A percentile compares a stretch with the other conserved stretches of the same genome.
Conservation (phyloP, 306 rosid species). For the Potentilla sterilis region DNA sequence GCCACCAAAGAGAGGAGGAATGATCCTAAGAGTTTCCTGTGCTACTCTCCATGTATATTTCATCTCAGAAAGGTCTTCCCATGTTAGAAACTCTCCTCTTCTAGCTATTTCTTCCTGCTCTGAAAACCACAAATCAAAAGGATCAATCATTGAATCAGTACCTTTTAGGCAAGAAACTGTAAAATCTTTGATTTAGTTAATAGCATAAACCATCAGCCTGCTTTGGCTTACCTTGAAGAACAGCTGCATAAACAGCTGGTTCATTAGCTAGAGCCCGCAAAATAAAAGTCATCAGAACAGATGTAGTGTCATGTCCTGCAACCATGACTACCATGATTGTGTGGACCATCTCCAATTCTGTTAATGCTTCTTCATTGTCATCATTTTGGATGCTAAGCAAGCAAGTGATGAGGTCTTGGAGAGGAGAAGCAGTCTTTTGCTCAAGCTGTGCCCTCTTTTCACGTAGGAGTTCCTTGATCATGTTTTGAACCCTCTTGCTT, state of each 20-base stretch:
- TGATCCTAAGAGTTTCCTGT: conserved; percentile 58
- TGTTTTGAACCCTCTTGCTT: conserved; percentile 46
- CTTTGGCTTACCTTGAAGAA: conserved; percentile 60
- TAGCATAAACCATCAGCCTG: neutral
- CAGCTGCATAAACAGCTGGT: conserved; percentile 46
- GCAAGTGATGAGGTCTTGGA: conserved; percentile 59
- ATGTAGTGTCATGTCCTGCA: conserved; percentile 71
- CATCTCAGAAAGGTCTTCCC: conserved; percentile 81
- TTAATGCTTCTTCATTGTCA: conserved; percentile 35
- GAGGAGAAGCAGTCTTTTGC: conserved; percentile 32
- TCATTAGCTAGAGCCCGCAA: conserved; percentile 48
- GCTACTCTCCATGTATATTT: conserved; percentile 87
- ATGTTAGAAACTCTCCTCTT: conserved; percentile 56
- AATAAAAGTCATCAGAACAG: conserved; percentile 58
- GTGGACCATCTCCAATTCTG: conserved; percentile 58
- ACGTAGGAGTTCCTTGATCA: conserved; percentile 39
- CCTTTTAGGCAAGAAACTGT: neutral
- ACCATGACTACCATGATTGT: conserved; percentile 57
- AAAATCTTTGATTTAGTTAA: neutral
- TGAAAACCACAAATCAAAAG: conserved; percentile 26
- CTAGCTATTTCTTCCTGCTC: conserved; percentile 68
- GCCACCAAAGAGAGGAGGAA: conserved; percentile 63
- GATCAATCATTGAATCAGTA: neutral
- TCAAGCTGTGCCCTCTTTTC: conserved; percentile 43
- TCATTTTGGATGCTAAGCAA: conserved; percentile 48